These are phyloP conservation scores for Fragaria nilgerrensis DNA, from an alignment of 306 rosid species.

Conservation along the genomic window DNA sequence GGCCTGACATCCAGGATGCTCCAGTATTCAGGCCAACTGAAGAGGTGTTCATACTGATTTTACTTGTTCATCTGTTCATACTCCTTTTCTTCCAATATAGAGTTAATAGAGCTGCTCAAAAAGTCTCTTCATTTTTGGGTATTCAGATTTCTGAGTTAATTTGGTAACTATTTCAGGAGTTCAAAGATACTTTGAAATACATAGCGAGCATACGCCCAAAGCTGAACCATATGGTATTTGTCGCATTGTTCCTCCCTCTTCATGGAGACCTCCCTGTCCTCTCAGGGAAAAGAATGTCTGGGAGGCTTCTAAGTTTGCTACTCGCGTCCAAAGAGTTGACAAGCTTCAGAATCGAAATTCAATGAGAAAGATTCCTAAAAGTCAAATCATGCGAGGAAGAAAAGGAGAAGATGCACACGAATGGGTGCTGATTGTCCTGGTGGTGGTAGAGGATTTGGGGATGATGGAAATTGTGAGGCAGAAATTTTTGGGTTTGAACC, in stretches of 20 bases:
- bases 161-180: conserved; percentile 63
- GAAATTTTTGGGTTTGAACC: conserved; percentile 99
- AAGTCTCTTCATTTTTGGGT: conserved; percentile 16
- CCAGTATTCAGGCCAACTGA: conserved; percentile 91
- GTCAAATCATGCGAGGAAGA: conserved; percentile 64
- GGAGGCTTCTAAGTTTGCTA: conserved; percentile 80
- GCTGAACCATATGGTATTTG: conserved; percentile 96
- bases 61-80: conserved; percentile 9
- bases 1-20: conserved; percentile 74
- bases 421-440: conserved; percentile 62
- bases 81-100: conserved; percentile 13
- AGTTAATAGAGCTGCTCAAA: background rate
- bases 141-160: conserved; percentile 34
- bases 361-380: conserved; percentile 50
- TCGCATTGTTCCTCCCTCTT: conserved; percentile 93
- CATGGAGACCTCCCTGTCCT: conserved; percentile 96
- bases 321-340: conserved; percentile 94
- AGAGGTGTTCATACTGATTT: conserved; percentile 50
- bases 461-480: conserved; percentile 51
- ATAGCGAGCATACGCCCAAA: conserved; percentile 75
- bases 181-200: conserved; percentile 79
- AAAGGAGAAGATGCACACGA: conserved; percentile 75
- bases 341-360: conserved; percentile 92
- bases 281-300: conserved; percentile 69
- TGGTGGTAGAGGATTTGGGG: conserved; percentile 39